Evolutionary conservation across 2,329 filamentous ascomycete species (phyloP), one percentile per base, ranked within the genome.

Genomic region (Verruconis gallopava): DNA sequence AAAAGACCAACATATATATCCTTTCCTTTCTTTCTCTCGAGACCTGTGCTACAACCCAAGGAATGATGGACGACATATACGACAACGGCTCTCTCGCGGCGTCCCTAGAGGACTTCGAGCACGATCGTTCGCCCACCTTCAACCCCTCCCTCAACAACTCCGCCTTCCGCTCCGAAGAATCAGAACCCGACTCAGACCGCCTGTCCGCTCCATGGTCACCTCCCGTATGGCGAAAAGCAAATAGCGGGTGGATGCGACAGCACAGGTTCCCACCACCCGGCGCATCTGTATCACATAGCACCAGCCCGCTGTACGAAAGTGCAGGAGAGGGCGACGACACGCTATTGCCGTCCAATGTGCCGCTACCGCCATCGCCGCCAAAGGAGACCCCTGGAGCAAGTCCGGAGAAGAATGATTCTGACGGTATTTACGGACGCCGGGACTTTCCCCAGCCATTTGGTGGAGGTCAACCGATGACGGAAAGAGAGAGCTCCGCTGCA

Each of bases 51-150:
- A n/a, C n/a, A n/a, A n/a, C n/a, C n/a, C n/a, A n/a, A n/a, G n/a
- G n/a, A n/a, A 30, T n/a, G 25, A 35, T 44, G 37, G 36, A 43
- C 36, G 42, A 44, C 25, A 17, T 43, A 21, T 38, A 46, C 41
- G 41, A 46, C 28, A 71, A 76, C 60, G 70, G 72, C 34, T 75
- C 72, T 47, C 57, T 78, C 51, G 66, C 69, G 58, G 73, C 69
- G 43, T 76, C 72, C 44, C 68, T 78, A 49, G 71, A 75, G 55
- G 74, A 77, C 59, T 77, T 75, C 60, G 74, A 77, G 67, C 40
- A 30, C 30, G 65, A 63, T 44, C 67, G 64, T 22, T 71, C 69
- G 13, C 73, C 72, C 14, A 56, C 69, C 40, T 72, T 73, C 46
- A 66, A 67, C 17, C 50, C 72, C 43, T 71, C 71, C 13, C 75